phyloP scores from a whole-genome alignment of 179 eudicot species.

The Corrigiola litoralis region DNA sequence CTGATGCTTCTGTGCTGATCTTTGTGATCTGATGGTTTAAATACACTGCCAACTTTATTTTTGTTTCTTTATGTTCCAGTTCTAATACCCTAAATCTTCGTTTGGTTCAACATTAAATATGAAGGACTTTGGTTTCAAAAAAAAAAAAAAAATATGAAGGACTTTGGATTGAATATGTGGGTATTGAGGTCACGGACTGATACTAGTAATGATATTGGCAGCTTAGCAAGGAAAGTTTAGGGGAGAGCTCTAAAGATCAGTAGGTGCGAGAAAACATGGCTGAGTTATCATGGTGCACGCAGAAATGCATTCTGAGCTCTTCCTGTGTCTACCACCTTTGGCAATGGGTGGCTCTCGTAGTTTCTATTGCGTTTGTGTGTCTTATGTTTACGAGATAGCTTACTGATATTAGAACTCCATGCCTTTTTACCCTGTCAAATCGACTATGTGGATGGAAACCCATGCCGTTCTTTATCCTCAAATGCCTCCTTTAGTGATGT shows the following conservation, averaged over 20 bases:
- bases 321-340: background rate
- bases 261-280: background rate
- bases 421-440: background rate
- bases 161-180: background rate
- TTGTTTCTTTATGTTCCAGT: background rate
- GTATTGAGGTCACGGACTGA: background rate
- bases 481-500: too few species aligned
- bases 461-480: too few species aligned
- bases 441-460: too few species aligned
- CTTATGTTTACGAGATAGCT: background rate
- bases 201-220: too few species aligned
- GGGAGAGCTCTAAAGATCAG: too few species aligned
- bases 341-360: background rate
- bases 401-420: background rate
- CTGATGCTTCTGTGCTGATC: conserved; percentile 7
- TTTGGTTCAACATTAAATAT: too few species aligned
- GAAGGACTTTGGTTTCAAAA: too few species aligned
- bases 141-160: too few species aligned
- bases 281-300: too few species aligned
- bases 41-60: background rate
- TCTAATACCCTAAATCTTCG: too few species aligned
- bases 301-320: background rate
- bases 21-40: background rate
- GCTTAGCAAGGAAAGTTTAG: too few species aligned
- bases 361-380: background rate